Evolutionary conservation across 495 filamentous ascomycete species (phyloP), one percentile per base, ranked within the genome.

Genomic region (Pseudevernia furfuracea): DNA sequence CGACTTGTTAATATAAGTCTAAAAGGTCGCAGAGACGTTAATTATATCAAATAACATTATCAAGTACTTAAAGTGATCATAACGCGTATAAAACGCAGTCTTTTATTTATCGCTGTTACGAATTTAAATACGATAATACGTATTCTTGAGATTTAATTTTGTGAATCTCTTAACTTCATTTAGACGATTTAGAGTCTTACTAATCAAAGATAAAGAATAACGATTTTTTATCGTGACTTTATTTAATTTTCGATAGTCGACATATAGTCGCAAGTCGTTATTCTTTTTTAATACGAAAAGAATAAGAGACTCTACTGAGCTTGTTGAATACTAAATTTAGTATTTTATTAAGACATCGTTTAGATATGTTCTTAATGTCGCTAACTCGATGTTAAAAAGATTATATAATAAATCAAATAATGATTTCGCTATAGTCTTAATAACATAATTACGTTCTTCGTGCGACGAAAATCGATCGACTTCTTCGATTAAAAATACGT

Each of bases 71-170:
- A 48, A 58, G 2, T 38, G 34, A 11, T 30, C 48, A 30, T 61
- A 68, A 17, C 34, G 8, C 6, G 12, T 68, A 34, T 19, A 30
- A 37, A 68, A 68, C 12, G 30, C 17, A 21, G 17, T 72, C 58
- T 71, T 70, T 30, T 67, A 71, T 58, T 72, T 36, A 56, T 72
- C 30, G n/a, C 36, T n/a, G 28, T 65, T 43, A 14, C 57, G 60
- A 43, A 72, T 66, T 38, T 38, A 17, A 23, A 72, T 59, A 8
- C 17, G 17, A 64, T 71, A 67, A 34, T 69, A 71, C 9, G n/a
- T 58, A 60, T 69, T 30, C 61, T 60, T 66, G 30, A 69, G 25
- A 67, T 71, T 57, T 32, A 72, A 43, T 56, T 69, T 67, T 4
- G 46, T 71, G 69, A 69, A 67, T 14, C 38, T 1, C 48, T 67